These are phyloP conservation scores for Auriscalpium orientale DNA, from an alignment of 768 basidiomycete genomes.

Conservation along the genomic window DNA sequence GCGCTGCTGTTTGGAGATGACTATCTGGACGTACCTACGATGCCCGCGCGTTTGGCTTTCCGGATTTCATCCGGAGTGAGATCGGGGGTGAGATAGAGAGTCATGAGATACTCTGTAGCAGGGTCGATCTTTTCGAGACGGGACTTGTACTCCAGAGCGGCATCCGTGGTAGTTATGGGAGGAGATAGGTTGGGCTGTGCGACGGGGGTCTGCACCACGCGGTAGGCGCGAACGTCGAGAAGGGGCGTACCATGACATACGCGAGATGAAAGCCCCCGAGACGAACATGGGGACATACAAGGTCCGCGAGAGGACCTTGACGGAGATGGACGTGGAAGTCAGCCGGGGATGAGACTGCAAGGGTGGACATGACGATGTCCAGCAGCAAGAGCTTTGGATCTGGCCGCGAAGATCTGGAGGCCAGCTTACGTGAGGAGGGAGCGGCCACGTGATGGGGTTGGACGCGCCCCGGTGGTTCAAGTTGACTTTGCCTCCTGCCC, in stretches of 20 bases:
- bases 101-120: constrained; percentile 85
- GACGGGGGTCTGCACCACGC: constrained; percentile 1
- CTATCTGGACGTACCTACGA: constrained; percentile 40
- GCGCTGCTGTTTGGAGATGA: not conserved
- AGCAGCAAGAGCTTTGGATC: no score
- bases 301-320: constrained; percentile 70
- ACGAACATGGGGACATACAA: constrained; percentile 86
- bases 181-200: constrained; percentile 85
- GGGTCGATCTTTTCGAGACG: constrained; percentile 71
- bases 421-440: not conserved
- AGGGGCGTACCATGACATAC: constrained; percentile 81
- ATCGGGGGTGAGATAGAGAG: constrained; percentile 87
- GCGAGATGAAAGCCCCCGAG: constrained; percentile 86
- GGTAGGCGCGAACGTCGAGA: not conserved
- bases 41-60: constrained; percentile 79
- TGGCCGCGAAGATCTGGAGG: no score
- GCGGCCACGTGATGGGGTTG: constrained; percentile 17
- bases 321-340: constrained; percentile 98
- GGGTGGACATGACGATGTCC: constrained; percentile 25
- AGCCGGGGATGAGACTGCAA: constrained; percentile 57
- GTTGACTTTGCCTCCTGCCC: not conserved
- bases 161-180: constrained; percentile 75
- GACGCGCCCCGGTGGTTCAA: constrained; percentile 8
- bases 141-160: constrained; percentile 74
- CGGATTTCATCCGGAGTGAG: constrained; percentile 86